phyloP scores from a whole-genome alignment of 2,329 filamentous ascomycete species.

The Colletotrichum sansevieriae region DNA sequence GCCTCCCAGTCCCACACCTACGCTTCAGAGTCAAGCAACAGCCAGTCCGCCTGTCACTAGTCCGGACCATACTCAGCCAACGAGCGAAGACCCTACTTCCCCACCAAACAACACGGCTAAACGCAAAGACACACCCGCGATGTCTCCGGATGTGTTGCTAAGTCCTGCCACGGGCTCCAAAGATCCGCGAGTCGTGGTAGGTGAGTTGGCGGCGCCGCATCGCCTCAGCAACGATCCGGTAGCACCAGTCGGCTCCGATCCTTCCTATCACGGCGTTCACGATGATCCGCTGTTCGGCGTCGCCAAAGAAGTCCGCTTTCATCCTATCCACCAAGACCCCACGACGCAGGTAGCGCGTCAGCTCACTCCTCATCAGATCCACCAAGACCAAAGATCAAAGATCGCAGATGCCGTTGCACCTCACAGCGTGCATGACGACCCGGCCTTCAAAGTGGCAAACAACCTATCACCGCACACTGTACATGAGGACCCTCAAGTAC shows the following conservation, averaged over 20 bases:
- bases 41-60: too few relatives aligned
- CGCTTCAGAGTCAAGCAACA: too few relatives aligned
- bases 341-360: slow-evolving; percentile 6
- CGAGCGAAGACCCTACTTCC: neutral
- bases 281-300: slow-evolving; percentile 26
- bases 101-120: neutral
- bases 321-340: slow-evolving; percentile 30
- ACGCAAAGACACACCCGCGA: slow-evolving; percentile 32
- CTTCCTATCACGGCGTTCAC: slow-evolving; percentile 13
- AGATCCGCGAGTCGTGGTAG: slow-evolving; percentile 20
- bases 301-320: slow-evolving; percentile 28
- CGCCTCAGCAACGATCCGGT: slow-evolving; percentile 28
- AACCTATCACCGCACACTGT: slow-evolving; percentile 15
- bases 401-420: neutral
- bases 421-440: slow-evolving; percentile 25
- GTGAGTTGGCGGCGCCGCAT: slow-evolving; percentile 13
- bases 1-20: too few relatives aligned
- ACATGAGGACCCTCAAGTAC: slow-evolving; percentile 9
- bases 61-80: too few relatives aligned
- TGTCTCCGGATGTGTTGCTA: slow-evolving; percentile 24
- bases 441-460: slow-evolving; percentile 6
- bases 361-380: slow-evolving; percentile 19
- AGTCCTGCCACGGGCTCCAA: slow-evolving; percentile 11
- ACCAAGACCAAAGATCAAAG: slow-evolving; percentile 5
- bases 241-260: slow-evolving; percentile 5